Conservation (phyloP, 2,329 filamentous ascomycete genomes). For the Ceratocystis huliohia region DNA sequence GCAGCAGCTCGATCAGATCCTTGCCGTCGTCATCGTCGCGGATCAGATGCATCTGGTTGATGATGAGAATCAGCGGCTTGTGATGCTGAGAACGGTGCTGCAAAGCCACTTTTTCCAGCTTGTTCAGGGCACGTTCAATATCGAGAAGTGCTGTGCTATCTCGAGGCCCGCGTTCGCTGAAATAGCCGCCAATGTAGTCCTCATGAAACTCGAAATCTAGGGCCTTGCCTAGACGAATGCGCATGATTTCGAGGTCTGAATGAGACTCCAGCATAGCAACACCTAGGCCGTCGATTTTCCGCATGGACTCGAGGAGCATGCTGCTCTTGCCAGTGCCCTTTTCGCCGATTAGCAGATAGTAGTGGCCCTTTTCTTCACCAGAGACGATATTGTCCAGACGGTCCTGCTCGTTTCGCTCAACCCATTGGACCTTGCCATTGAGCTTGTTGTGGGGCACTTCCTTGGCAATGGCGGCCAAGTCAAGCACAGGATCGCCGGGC, state of each 20-base stretch:
- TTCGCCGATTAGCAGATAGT: slow-evolving; percentile 83
- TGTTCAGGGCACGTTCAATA: slow-evolving; percentile 94
- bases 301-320: slow-evolving; percentile 92
- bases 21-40: slow-evolving; percentile 87
- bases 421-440: slow-evolving; percentile 49
- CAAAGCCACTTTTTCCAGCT: slow-evolving; percentile 89
- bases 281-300: slow-evolving; percentile 75
- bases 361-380: slow-evolving; percentile 64
- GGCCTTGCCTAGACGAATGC: slow-evolving; percentile 81
- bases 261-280: slow-evolving; percentile 95
- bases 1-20: slow-evolving; percentile 83
- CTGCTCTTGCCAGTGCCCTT: slow-evolving; percentile 95
- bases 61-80: slow-evolving; percentile 73
- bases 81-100: slow-evolving; percentile 48
- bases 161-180: slow-evolving; percentile 82
- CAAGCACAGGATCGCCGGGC: slow-evolving; percentile 80
- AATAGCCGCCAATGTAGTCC: slow-evolving; percentile 93
- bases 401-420: slow-evolving; percentile 67
- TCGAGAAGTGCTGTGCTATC: slow-evolving; percentile 87
- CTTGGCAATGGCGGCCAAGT: slow-evolving; percentile 56
- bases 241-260: slow-evolving; percentile 87
- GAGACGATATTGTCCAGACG: slow-evolving; percentile 71
- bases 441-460: slow-evolving; percentile 36
- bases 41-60: slow-evolving; percentile 87
- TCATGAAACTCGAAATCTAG: slow-evolving; percentile 95